A percentile compares a stretch with the other conserved stretches of the same genome.
Conservation (phyloP, 768 basidiomycete species). For the Wakefieldia striispora region DNA sequence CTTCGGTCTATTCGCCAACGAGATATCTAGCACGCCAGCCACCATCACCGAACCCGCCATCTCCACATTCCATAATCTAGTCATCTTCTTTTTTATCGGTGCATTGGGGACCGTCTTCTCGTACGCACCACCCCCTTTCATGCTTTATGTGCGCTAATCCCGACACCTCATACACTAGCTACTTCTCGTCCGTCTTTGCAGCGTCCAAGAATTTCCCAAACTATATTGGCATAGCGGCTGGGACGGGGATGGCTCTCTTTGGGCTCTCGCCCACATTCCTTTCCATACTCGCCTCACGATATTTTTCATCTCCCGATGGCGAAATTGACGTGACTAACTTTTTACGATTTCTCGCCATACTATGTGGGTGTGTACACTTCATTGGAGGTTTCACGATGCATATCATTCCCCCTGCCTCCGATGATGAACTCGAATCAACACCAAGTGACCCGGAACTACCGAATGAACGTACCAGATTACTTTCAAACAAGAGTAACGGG, state of each 20-base stretch:
- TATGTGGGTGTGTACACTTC: conserved; percentile 52
- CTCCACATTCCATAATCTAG: conserved; percentile 50
- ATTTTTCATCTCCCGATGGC: conserved; percentile 49
- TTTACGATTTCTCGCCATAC: conserved; percentile 54
- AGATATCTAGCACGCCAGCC: conserved; percentile 48
- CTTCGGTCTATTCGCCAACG: conserved; percentile 60
- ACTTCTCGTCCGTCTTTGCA: conserved; percentile 73
- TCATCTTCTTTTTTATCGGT: conserved; percentile 57
- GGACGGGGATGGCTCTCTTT: conserved; percentile 67
- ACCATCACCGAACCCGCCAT: conserved; percentile 36
- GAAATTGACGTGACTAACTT: conserved; percentile 50
- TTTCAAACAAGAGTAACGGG: conserved; percentile 24
- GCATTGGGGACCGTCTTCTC: conserved; percentile 72
- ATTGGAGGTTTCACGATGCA: conserved; percentile 49
- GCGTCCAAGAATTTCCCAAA: conserved; percentile 69
- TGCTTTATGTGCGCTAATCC: background rate
- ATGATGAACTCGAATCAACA: conserved; percentile 1
- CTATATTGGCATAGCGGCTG: conserved; percentile 64
- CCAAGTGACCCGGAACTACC: conserved; percentile 17
- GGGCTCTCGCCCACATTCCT: conserved; percentile 81
- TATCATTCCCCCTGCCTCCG: conserved; percentile 8
- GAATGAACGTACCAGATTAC: conserved; percentile 31
- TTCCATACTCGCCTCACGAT: conserved; percentile 58
- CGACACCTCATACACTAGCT: conserved; percentile 32
- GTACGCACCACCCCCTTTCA: conserved; percentile 41